Evolutionary conservation across 768 basidiomycete genomes (phyloP).

Genomic region (Serendipita vermifera): DNA sequence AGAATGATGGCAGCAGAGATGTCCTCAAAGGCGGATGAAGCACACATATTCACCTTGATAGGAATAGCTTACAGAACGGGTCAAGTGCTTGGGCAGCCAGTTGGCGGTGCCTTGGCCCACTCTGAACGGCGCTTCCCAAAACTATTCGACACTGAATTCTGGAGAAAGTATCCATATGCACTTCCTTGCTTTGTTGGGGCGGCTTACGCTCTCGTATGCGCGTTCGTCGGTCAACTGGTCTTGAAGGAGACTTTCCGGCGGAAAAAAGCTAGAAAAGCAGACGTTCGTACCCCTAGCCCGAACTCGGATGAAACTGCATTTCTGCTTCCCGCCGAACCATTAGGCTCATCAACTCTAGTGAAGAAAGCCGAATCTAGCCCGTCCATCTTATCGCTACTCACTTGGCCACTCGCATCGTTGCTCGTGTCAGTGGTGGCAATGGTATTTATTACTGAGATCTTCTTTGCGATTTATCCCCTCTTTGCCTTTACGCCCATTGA

Average conservation of each 20-base stretch:
- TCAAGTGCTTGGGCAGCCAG: not conserved
- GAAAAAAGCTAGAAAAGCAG: too few relatives aligned
- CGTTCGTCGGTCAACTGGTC: not conserved
- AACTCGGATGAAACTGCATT: too few relatives aligned
- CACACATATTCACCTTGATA: not conserved
- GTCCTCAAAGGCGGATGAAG: not conserved
- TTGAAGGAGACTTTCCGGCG: not conserved
- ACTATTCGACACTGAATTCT: not conserved
- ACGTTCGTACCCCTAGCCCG: too few relatives aligned
- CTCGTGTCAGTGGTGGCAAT: not conserved
- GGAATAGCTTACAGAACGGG: not conserved
- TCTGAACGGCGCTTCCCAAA: constrained; percentile 1
- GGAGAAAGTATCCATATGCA: not conserved
- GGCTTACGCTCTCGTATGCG: not conserved
- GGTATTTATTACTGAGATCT: not conserved
- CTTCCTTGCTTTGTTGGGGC: not conserved
- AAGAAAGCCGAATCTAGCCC: too few relatives aligned
- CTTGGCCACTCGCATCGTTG: not conserved
- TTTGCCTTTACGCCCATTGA: constrained; percentile 29
- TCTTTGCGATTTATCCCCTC: constrained; percentile 25
- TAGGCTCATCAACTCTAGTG: too few relatives aligned
- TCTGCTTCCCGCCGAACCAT: too few relatives aligned
- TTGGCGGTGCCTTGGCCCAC: not conserved
- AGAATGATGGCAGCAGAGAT: not conserved
- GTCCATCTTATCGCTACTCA: not conserved